Conservation (phyloP, 2,329 filamentous ascomycete genomes). For the Fusarium algeriense region DNA sequence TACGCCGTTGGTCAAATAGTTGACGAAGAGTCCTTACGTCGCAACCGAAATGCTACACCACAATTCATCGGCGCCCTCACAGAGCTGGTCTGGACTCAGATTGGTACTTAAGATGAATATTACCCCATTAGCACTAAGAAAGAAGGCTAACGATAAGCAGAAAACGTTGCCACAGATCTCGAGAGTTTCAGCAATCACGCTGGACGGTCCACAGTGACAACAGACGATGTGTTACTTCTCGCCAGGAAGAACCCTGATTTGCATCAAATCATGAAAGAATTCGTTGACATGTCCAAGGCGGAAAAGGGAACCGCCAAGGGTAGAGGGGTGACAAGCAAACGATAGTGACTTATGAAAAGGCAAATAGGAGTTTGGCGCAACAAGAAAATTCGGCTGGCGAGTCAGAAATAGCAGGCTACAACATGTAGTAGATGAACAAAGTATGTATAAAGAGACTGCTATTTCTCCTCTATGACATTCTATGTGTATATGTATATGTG, state of each 20-base stretch:
- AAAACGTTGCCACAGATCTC: constrained; percentile 68
- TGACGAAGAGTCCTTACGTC: constrained; percentile 77
- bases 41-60: constrained; percentile 84
- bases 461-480: background rate
- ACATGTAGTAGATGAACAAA: background rate
- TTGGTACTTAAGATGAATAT: constrained; percentile 65
- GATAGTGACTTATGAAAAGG: constrained; percentile 39
- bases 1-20: constrained; percentile 87
- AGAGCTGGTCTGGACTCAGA: constrained; percentile 88
- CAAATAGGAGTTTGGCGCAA: constrained; percentile 32
- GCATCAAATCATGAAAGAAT: constrained; percentile 77
- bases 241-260: constrained; percentile 89
- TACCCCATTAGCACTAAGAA: background rate
- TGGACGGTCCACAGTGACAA: constrained; percentile 81
- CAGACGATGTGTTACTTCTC: constrained; percentile 89
- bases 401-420: background rate
- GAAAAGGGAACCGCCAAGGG: constrained; percentile 48
- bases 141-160: constrained; percentile 49
- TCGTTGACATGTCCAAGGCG: constrained; percentile 71
- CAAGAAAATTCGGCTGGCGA: background rate
- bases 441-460: background rate
- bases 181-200: constrained; percentile 78
- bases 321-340: constrained; percentile 51
- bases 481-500: background rate
- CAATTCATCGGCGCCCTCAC: constrained; percentile 90